phyloP scores from a whole-genome alignment of 371 early-diverging fungal genomes.

The Smittium mucronatum region DNA sequence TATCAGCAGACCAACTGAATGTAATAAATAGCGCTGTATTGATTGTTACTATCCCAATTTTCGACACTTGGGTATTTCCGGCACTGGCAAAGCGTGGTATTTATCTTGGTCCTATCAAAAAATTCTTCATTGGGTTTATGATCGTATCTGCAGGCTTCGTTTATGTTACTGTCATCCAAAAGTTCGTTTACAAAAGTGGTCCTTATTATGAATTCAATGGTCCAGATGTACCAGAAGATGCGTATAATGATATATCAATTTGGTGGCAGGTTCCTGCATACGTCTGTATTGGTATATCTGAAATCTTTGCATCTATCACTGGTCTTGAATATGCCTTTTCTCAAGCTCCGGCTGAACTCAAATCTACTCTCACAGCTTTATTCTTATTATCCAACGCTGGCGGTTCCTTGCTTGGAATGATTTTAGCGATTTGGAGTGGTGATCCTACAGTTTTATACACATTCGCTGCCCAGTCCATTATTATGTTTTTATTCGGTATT shows the following conservation, averaged over 20 bases:
- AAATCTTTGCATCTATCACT: no score
- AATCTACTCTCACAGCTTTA: no score
- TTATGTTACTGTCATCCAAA: constrained; percentile 53
- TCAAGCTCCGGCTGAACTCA: no score
- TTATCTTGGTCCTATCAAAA: constrained; percentile 48
- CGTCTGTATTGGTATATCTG: constrained; percentile 13
- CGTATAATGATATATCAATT: constrained; percentile 39
- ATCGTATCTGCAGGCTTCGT: constrained; percentile 45
- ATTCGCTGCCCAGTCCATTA: no score
- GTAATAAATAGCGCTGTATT: constrained; percentile 45
- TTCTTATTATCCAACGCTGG: no score
- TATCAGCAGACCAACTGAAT: constrained; percentile 43
- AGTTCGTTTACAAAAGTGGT: constrained; percentile 42
- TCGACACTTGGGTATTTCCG: constrained; percentile 53
- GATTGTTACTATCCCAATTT: constrained; percentile 53
- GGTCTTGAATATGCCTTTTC: no score
- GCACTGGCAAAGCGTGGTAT: constrained; percentile 43
- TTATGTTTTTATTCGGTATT: no score
- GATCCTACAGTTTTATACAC: no score
- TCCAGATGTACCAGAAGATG: constrained; percentile 13
- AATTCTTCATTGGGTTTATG: constrained; percentile 57
- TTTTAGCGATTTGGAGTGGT: no score
- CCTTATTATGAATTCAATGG: constrained; percentile 41
- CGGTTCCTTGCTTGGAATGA: no score
- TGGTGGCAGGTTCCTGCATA: constrained; percentile 38